Conservation (phyloP, 768 basidiomycete genomes). For the Boletus subparvulus region DNA sequence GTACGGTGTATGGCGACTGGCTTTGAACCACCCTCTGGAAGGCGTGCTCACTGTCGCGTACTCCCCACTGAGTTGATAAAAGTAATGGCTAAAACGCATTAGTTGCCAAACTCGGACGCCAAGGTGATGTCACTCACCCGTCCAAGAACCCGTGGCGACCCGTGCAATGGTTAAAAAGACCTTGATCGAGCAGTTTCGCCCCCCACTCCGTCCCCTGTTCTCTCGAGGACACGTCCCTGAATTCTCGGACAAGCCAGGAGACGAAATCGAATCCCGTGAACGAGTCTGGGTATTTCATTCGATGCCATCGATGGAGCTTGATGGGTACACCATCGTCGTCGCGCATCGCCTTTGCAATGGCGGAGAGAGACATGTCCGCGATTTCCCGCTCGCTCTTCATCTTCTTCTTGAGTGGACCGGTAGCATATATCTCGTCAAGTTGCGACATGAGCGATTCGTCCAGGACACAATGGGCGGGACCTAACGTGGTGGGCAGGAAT, state of each 20-base stretch:
- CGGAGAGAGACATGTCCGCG: conserved; percentile 56
- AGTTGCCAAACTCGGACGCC: background rate
- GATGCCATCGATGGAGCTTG: conserved; percentile 84
- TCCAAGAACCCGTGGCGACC: conserved; percentile 82
- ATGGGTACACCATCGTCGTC: conserved; percentile 84
- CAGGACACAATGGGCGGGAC: conserved; percentile 73
- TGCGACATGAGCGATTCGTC: conserved; percentile 80
- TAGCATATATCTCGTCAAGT: conserved; percentile 75
- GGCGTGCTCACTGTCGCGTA: conserved; percentile 71
- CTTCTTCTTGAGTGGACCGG: conserved; percentile 75
- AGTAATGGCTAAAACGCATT: conserved; percentile 66
- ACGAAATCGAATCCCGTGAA: conserved; percentile 91
- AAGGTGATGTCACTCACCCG: conserved; percentile 52
- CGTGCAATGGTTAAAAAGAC: conserved; percentile 82
- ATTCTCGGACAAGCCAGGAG: conserved; percentile 90
- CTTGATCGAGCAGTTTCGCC: conserved; percentile 70
- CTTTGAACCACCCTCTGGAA: conserved; percentile 63
- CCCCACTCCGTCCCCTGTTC: conserved; percentile 83
- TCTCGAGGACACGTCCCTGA: conserved; percentile 81
- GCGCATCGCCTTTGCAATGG: conserved; percentile 81
- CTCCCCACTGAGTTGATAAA: conserved; percentile 79
- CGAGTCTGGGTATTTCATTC: conserved; percentile 66
- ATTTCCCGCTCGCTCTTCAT: conserved; percentile 77
- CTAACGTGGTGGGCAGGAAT: conserved; percentile 82
- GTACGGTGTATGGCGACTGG: conserved; percentile 40